Conservation (phyloP, 768 basidiomycete genomes). For the Pleurotus salmoneostramineus region DNA sequence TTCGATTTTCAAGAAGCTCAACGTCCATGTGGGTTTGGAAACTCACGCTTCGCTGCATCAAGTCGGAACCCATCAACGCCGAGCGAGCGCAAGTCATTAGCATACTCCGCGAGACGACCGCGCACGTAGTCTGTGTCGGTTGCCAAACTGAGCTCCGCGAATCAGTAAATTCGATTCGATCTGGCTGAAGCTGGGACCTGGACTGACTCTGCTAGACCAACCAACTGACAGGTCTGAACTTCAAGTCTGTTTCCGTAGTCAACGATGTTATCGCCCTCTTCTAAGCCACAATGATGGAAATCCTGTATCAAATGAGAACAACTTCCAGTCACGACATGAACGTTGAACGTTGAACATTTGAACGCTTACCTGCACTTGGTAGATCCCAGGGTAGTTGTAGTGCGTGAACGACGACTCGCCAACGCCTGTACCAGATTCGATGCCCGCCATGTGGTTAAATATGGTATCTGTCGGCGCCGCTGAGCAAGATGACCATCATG, state of each 20-base stretch:
- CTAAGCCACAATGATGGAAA: slow-evolving; percentile 46
- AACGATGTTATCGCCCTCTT: slow-evolving; percentile 21
- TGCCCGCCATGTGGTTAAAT: slow-evolving; percentile 3
- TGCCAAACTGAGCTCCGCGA: slow-evolving; percentile 39
- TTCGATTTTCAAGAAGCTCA: slow-evolving; percentile 9
- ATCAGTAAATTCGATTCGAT: neutral
- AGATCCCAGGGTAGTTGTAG: neutral
- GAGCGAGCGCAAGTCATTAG: slow-evolving; percentile 56
- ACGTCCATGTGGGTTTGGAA: slow-evolving; percentile 12
- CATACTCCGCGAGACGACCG: slow-evolving; percentile 48
- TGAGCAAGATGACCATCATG: no score
- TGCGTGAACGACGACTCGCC: neutral
- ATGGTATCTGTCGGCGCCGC: neutral
- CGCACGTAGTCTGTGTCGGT: slow-evolving; percentile 65
- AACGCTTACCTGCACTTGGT: neutral
- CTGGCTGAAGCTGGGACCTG: slow-evolving; percentile 9
- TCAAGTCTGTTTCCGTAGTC: slow-evolving; percentile 37
- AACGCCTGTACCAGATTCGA: neutral
- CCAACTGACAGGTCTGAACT: slow-evolving; percentile 35
- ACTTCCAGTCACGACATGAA: neutral
- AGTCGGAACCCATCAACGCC: slow-evolving; percentile 61
- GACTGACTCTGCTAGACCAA: slow-evolving; percentile 28
- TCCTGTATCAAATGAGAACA: slow-evolving; percentile 16
- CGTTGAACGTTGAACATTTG: neutral
- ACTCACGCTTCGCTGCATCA: slow-evolving; percentile 58